Evolutionary conservation across 345 rosid genomes (phyloP).

Genomic region (Pistacia integerrima): DNA sequence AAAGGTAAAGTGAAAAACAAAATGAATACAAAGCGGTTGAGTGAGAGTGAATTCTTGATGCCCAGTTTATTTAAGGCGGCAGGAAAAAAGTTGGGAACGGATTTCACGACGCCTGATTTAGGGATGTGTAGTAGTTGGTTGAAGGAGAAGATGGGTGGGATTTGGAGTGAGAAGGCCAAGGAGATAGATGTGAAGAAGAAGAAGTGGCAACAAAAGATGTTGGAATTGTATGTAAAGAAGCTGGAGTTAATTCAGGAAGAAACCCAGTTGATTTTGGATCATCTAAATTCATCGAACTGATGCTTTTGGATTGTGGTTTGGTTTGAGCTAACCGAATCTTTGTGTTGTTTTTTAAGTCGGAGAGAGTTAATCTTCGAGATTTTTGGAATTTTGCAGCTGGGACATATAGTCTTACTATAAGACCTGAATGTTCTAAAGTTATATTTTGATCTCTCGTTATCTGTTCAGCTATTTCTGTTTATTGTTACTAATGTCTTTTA

Average conservation of each 20-base stretch:
- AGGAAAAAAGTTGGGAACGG: background rate
- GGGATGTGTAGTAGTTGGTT: background rate
- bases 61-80: slow-evolving; percentile 16
- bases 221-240: slow-evolving; percentile 28
- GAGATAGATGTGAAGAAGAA: slow-evolving; percentile 28
- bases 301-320: background rate
- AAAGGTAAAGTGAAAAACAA: background rate
- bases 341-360: background rate
- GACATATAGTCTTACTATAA: background rate
- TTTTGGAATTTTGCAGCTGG: background rate
- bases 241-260: slow-evolving; percentile 27
- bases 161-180: slow-evolving; percentile 17
- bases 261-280: slow-evolving; percentile 19
- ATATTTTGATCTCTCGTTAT: background rate
- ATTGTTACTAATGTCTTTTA: background rate
- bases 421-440: background rate
- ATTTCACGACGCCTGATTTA: background rate
- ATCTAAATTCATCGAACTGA: background rate
- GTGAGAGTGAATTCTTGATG: slow-evolving; percentile 15
- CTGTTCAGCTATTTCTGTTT: background rate
- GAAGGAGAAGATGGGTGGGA: slow-evolving; percentile 3
- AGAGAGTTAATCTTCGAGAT: background rate
- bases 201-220: slow-evolving; percentile 16
- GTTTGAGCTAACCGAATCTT: no score
- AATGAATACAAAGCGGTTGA: slow-evolving; percentile 9